Conservation (phyloP, 108 stramenopile genomes). For the Pseudonitzschia pungens region DNA sequence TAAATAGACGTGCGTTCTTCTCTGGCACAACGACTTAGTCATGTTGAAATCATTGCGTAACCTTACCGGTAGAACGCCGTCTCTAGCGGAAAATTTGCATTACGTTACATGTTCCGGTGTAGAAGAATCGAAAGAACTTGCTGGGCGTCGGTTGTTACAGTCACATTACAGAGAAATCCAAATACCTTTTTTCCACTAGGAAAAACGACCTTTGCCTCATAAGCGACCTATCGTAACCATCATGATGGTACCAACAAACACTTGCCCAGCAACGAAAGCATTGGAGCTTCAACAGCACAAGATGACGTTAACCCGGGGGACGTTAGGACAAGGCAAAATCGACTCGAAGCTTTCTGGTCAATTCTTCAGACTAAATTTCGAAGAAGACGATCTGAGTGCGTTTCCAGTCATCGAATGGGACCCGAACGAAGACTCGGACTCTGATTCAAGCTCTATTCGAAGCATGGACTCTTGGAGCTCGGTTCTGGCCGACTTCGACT, state of each 20-base stretch:
- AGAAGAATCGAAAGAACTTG: too few relatives aligned
- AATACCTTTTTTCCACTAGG: neutral
- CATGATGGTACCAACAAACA: slow-evolving; percentile 5
- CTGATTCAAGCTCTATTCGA: slow-evolving; percentile 22
- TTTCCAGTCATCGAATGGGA: slow-evolving; percentile 38
- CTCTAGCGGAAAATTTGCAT: too few relatives aligned
- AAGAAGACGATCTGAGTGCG: slow-evolving; percentile 11
- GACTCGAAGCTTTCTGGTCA: slow-evolving; percentile 18
- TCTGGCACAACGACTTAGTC: neutral
- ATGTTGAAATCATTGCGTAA: too few relatives aligned
- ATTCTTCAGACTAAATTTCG: slow-evolving; percentile 22
- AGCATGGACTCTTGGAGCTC: slow-evolving; percentile 31
- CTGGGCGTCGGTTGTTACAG: too few relatives aligned
- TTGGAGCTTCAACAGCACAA: slow-evolving; percentile 22
- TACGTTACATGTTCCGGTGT: too few relatives aligned
- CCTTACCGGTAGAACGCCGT: too few relatives aligned
- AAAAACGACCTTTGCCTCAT: neutral
- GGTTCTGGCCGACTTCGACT: slow-evolving; percentile 13
- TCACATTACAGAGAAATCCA: neutral
- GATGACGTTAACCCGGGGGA: neutral
- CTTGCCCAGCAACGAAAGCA: slow-evolving; percentile 30
- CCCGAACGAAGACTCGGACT: slow-evolving; percentile 17
- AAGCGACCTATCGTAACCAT: neutral
- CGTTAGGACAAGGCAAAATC: slow-evolving; percentile 1
- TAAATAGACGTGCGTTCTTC: slow-evolving; percentile 10